These are phyloP conservation scores for Chaetomiaceae sp. DNA, from an alignment of 2,329 filamentous ascomycete species.

Conservation along the genomic window DNA sequence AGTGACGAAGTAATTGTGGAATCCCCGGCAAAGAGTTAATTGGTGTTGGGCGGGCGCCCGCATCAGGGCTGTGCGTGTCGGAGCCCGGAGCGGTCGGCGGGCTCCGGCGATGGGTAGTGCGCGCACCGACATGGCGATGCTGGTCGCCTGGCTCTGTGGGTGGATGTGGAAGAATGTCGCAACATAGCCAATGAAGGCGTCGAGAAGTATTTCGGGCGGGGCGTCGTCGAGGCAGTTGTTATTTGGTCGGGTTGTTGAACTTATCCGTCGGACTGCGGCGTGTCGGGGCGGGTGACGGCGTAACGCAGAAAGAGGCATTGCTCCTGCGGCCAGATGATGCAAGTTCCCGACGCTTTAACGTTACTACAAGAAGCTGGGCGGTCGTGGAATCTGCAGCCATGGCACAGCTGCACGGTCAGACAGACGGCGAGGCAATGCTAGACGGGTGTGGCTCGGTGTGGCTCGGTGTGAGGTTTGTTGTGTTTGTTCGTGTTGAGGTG, in stretches of 20 bases:
- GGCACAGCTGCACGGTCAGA: background rate
- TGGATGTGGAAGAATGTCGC: constrained; percentile 25
- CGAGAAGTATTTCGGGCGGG: constrained; percentile 16
- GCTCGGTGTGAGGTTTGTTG: no score
- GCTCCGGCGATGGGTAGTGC: constrained; percentile 13
- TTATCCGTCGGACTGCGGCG: no score
- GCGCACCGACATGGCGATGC: constrained; percentile 15
- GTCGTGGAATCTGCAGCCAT: constrained; percentile 14
- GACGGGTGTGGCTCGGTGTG: no score
- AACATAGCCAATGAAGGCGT: constrained; percentile 28
- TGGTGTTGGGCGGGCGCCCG: background rate
- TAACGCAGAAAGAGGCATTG: constrained; percentile 15
- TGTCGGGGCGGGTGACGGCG: constrained; percentile 2
- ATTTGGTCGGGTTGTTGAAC: no score
- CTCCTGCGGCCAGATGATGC: constrained; percentile 5
- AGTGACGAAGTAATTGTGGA: constrained; percentile 97
- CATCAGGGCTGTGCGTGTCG: constrained; percentile 5
- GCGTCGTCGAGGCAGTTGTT: background rate
- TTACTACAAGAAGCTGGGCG: background rate
- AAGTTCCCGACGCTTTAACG: constrained; percentile 4
- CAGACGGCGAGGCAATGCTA: no score
- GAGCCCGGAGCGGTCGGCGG: constrained; percentile 14
- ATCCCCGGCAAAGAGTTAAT: constrained; percentile 44
- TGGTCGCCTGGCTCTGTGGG: constrained; percentile 1
- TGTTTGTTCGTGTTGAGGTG: background rate